These are phyloP conservation scores for Cucurbita ficifolia DNA, from an alignment of 306 rosid genomes.

Conservation along the genomic window DNA sequence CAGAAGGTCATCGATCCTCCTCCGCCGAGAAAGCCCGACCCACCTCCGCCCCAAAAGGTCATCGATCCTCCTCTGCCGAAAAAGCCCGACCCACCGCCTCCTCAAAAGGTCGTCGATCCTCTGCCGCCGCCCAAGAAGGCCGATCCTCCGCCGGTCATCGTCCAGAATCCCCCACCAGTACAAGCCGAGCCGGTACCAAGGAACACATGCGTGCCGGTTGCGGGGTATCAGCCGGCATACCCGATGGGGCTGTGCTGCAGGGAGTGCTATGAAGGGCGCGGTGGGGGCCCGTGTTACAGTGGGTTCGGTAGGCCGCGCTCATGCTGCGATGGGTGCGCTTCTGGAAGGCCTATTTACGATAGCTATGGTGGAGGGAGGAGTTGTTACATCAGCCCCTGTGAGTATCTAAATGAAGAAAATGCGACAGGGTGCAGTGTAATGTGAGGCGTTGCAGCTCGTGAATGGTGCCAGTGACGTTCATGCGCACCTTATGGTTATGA, in stretches of 20 bases:
- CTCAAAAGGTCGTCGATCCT: neutral
- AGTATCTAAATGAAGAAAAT: slow-evolving; percentile 39
- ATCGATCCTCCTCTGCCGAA: too few species aligned
- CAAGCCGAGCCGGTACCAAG: neutral
- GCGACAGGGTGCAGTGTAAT: slow-evolving; percentile 31
- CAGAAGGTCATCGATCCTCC: neutral
- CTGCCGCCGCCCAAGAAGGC: neutral
- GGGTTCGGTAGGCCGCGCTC: slow-evolving; percentile 14
- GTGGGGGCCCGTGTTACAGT: slow-evolving; percentile 21
- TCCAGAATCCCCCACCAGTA: neutral
- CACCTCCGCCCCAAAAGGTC: neutral
- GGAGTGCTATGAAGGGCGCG: slow-evolving; percentile 17
- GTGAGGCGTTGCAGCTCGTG: slow-evolving; percentile 17
- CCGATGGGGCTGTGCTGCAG: slow-evolving; percentile 17
- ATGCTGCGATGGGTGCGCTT: slow-evolving; percentile 18
- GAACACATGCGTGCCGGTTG: neutral
- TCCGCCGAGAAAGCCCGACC: neutral
- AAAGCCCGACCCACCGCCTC: neutral
- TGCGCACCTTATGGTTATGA: neutral
- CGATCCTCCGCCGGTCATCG: neutral
- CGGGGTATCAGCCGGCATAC: slow-evolving; percentile 13
- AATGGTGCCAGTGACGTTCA: neutral
- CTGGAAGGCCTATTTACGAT: slow-evolving; percentile 38
- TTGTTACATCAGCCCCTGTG: slow-evolving; percentile 20
- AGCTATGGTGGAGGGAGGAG: slow-evolving; percentile 39